Evolutionary conservation across 2,329 filamentous ascomycete genomes (phyloP), one percentile per base, ranked within the genome.

Genomic region (Microthyrium microscopicum): DNA sequence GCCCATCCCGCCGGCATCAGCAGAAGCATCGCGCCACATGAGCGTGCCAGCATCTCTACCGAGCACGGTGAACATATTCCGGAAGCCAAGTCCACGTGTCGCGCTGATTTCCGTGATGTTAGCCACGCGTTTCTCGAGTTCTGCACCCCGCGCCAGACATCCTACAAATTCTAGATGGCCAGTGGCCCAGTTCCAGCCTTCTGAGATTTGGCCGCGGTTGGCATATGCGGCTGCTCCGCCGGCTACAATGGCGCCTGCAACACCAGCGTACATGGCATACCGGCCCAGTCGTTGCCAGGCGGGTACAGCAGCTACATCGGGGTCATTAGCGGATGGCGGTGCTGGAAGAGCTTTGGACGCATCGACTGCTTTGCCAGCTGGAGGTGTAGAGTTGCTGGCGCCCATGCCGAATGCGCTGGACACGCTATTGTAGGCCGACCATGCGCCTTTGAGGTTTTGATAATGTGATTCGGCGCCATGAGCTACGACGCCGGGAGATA

Each of bases 131-230:
- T 73, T 69, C 44, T 75, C 73, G 42, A 95, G 61, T 48, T 93
- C 84, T 45, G 85, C 78, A 4, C 73, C 73, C n/a, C 81, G 73
- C 30, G 80, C 78, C 5, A 98, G 67, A 47, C 83, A 91, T 2
- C 84, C 83, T 1, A 95, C 81, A 47, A 95, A 98, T 53, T 89
- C 81, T 18, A 98, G 70, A 55, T 98, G 89, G 22, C 81, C 89
- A 12, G 77, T 73, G 11, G 81, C 81, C 84, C 85, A 95, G 7
- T 63, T 63, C 60, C 76, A 76, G 5, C 85, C 79, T 39, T 77
- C 66, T 3, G 68, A 70, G 40, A 95, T 71, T 41, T n/a, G 13
- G 29, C 16, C 15, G 35, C 82, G 72, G 46, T 89, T 84, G 46
- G 79, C 64, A 60, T 92, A 95, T 8, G 87, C 79, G 5, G 84